A percentile compares a stretch with the other conserved stretches of the same genome.
These are phyloP conservation scores for Gardenia jasminoides DNA, from an alignment of 257 asterid genomes.

Conservation along the genomic window DNA sequence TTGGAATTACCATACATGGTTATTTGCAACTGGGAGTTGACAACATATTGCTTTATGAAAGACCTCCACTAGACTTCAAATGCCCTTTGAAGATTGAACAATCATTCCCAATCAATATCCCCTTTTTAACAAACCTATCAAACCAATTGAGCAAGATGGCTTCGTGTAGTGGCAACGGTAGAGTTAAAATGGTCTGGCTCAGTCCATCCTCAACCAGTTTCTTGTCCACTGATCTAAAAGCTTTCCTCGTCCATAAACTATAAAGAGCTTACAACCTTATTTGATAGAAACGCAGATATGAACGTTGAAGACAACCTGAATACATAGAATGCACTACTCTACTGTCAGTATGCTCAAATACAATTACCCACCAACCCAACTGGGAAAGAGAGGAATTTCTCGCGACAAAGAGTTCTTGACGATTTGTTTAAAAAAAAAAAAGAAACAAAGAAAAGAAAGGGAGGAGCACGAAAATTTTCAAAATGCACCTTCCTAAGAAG, in stretches of 20 bases:
- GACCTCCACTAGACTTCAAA: slow-evolving; percentile 98
- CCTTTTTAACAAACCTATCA: slow-evolving; percentile 79
- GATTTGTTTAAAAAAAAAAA: too few relatives aligned
- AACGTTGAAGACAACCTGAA: too few relatives aligned
- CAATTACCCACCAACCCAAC: too few relatives aligned
- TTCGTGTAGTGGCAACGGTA: slow-evolving; percentile 75
- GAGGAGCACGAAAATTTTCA: too few relatives aligned
- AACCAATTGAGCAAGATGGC: slow-evolving; percentile 70
- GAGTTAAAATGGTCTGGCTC: slow-evolving; percentile 71
- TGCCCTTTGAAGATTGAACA: slow-evolving; percentile 85
- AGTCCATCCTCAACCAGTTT: slow-evolving; percentile 80
- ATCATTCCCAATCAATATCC: too few relatives aligned
- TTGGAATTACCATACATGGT: slow-evolving; percentile 57
- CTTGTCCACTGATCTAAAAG: slow-evolving; percentile 65
- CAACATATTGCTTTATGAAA: slow-evolving; percentile 56
- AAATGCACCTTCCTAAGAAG: too few relatives aligned
- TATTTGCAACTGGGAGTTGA: slow-evolving; percentile 60
- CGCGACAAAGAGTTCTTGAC: too few relatives aligned
- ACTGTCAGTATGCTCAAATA: too few relatives aligned
- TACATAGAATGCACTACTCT: too few relatives aligned
- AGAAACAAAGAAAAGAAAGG: too few relatives aligned
- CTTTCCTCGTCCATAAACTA: slow-evolving; percentile 82
- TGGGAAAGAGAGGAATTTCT: too few relatives aligned
- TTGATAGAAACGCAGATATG: too few relatives aligned
- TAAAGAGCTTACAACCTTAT: slow-evolving; percentile 92